Evolutionary conservation across 2,329 filamentous ascomycete genomes (phyloP).

Genomic region (Colletotrichum theobromicola): DNA sequence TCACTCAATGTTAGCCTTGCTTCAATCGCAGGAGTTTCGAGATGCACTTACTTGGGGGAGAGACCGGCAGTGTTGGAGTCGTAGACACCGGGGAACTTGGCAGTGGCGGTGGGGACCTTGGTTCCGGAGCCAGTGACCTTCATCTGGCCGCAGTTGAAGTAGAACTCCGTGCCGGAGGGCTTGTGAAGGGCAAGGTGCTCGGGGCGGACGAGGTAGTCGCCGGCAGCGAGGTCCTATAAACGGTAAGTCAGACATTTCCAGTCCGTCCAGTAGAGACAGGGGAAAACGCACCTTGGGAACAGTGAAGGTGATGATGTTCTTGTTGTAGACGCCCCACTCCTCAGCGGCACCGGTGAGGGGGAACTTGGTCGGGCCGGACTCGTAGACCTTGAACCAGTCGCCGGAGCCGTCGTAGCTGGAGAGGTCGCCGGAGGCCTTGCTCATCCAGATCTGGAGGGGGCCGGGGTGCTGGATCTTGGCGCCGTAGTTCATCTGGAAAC

Average conservation of each 20-base stretch:
- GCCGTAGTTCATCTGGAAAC: not conserved
- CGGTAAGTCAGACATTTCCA: conserved; percentile 28
- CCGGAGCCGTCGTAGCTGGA: conserved; percentile 22
- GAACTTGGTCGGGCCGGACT: not conserved
- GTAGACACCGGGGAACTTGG: conserved; percentile 44
- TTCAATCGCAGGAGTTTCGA: not conserved
- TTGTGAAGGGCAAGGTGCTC: conserved; percentile 52
- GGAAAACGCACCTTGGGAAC: not conserved
- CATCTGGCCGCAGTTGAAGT: conserved; percentile 47
- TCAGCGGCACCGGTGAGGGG: not conserved
- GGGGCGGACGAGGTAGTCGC: conserved; percentile 45
- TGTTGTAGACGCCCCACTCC: not conserved
- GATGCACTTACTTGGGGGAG: not conserved
- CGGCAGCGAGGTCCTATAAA: conserved; percentile 38
- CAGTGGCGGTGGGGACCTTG: conserved; percentile 39
- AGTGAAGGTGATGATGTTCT: not conserved
- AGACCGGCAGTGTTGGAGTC: not conserved
- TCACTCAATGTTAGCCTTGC: not conserved
- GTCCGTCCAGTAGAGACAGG: not conserved
- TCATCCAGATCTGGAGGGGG: conserved; percentile 8
- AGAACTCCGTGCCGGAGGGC: conserved; percentile 37
- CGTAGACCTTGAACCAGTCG: conserved; percentile 31
- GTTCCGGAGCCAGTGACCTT: conserved; percentile 42
- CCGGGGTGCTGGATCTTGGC: conserved; percentile 17
- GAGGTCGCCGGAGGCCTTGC: conserved; percentile 7